Base-by-base conservation (phyloP, 2,329 filamentous ascomycete genomes). In the Aspergillus floridensis region DNA sequence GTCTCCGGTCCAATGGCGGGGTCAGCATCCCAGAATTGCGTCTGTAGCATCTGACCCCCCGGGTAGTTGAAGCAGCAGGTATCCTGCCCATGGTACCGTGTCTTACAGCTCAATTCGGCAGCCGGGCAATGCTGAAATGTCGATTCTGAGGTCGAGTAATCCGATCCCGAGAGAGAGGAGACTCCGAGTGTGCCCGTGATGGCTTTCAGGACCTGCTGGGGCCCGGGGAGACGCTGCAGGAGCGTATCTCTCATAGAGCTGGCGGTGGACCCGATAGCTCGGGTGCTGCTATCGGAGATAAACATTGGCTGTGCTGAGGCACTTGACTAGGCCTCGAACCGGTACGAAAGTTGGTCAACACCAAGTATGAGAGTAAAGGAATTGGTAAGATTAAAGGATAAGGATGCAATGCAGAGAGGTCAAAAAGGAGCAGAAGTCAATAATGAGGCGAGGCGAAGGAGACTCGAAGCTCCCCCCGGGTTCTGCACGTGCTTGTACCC, bases 1-100 rank as follows among this genome's bases (percentile, higher is more conserved):
- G 91, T 83, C 53, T 74, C 75, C 2, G 89, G 88, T 0, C 90
- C 88, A 4, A 85, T 83, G 1, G 82, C 77, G 1, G 88, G 88
- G 59, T 82, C 71, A 0, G 85, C 83, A 69, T 92, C 89, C 89
- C 89, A 92, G 76, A 92, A 92, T 67, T 92, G 89, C 2, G 90
- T 92, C 73, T 86, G 84, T 4, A 92, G 80, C 49, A 92, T 76
- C 62, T 90, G 84, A 7, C 90, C 90, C 4, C 88, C 86, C 0
- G 89, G 89, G 22, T 84, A 81, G 68, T 89, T 89, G 78, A 91
- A 89, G 76, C 90, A 92, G 78, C 90, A 92, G 6, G 86, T 83
- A 68, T 92, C 81, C 53, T 80, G 72, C n/a, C 84, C 81, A 7
- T 76, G 74, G 3, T 85, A 85, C 5, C 82, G 84, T 68, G 87